Evolutionary conservation across 2,329 filamentous ascomycete species (phyloP).

Genomic region (Cytospora mali): DNA sequence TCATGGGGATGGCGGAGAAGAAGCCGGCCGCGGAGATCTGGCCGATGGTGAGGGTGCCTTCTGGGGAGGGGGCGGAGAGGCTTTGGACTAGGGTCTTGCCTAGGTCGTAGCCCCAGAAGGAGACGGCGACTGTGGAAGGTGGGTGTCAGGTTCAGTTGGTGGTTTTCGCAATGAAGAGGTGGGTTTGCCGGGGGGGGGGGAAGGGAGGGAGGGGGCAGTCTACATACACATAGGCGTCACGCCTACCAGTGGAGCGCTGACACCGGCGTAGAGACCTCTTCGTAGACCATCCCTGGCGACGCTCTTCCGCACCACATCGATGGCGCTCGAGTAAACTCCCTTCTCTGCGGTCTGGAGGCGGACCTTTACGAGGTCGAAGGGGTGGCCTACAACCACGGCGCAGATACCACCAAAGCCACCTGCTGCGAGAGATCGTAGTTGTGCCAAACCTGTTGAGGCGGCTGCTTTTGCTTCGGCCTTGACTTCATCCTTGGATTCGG

Average conservation of each 20-base stretch:
- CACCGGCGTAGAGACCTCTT: conserved; percentile 91
- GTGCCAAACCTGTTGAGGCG: conserved; percentile 45
- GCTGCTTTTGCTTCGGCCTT: conserved; percentile 48
- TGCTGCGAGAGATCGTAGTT: conserved; percentile 79
- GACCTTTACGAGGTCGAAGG: conserved; percentile 97
- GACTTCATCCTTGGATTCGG: conserved; percentile 48
- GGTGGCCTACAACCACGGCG: conserved; percentile 92
- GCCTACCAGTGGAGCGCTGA: conserved; percentile 89
- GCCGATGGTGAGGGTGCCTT: conserved; percentile 75
- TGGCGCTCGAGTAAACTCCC: conserved; percentile 85
- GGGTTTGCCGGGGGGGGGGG: neutral
- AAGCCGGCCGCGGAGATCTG: conserved; percentile 93
- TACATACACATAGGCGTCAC: conserved; percentile 98
- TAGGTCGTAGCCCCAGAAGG: conserved; percentile 88
- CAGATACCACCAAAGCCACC: conserved; percentile 93
- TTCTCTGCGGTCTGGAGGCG: conserved; percentile 93
- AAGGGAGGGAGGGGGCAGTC: neutral
- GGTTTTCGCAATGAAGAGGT: neutral
- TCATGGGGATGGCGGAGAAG: conserved; percentile 98
- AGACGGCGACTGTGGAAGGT: conserved; percentile 61
- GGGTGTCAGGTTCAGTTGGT: conserved; percentile 6
- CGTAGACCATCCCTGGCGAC: conserved; percentile 81
- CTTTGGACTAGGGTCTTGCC: conserved; percentile 84
- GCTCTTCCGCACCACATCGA: conserved; percentile 90
- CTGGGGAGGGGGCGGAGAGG: conserved; percentile 64